Base-by-base conservation (phyloP, 1,284 basidiomycete genomes). In the Sporisorium graminicola region DNA sequence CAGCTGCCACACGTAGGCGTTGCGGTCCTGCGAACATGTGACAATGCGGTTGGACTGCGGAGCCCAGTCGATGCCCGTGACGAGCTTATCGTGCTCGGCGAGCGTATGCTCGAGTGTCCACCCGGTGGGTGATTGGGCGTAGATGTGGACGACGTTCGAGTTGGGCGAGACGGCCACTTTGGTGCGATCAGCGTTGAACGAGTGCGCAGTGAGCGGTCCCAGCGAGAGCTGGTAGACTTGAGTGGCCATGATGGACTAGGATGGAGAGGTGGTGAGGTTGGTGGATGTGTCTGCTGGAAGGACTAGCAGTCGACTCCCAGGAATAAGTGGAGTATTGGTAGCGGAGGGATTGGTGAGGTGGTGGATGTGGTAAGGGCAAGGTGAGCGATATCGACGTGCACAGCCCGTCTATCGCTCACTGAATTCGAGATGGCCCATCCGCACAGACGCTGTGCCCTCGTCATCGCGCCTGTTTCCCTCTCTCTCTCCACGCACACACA, bases 51-150 rank as follows among this genome's bases (percentile, higher is more conserved):
- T 98, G 55, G 95, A 93, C 80, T 90, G 90, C 10, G 95, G 94
- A 3, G 96, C 97, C 97, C 97, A 99, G 87, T 98, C 96, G 86
- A 99, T 97, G 66, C 94, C 95, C 2, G 96, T 99, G 87, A 99
- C 93, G 74, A 92, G 88, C 88, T 99, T 99, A 89, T 99, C 97
- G 87, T 99, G 97, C 90, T 98, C 95, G 18, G 93, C 88, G 24
- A 99, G 90, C 0, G 91, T 93, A 81, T 94, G 92, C 14, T 90
- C 90, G 20, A 91, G 87, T 27, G 89, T 89, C 94, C 95, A 98
- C 66, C 58, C 63, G 54, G 42, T 16, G 20, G 65, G 24, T 5
- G 78, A 55, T 12, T 64, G 37, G 12, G 77, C 68, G 83, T 93
- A 93, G 85, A 99, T 93, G 86, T 93, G 91, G 5, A 92, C 92